A percentile compares a stretch with the other conserved stretches of the same genome.
Conservation (phyloP, 2,329 filamentous ascomycete species). For the Talaromyces sp. region DNA sequence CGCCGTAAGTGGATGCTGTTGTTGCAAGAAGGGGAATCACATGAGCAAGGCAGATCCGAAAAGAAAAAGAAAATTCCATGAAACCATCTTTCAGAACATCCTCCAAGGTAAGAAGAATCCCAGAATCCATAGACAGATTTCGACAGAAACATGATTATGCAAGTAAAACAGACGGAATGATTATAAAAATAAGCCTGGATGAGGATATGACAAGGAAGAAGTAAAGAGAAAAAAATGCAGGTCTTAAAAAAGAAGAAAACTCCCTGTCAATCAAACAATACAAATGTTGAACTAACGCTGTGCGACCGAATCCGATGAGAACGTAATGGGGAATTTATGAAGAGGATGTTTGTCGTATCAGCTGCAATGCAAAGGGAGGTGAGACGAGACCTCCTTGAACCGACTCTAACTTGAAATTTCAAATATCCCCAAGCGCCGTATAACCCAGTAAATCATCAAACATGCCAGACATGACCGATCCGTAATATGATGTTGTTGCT, state of each 20-base stretch:
- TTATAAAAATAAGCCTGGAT: conserved; percentile 1
- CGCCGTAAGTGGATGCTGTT: conserved; percentile 27
- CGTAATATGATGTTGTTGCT: conserved; percentile 18
- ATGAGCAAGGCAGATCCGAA: conserved; percentile 20
- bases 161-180: conserved; percentile 5
- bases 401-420: conserved; percentile 39
- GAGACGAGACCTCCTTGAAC: conserved; percentile 39
- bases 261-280: conserved; percentile 16
- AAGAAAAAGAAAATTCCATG: conserved; percentile 18
- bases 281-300: conserved; percentile 25
- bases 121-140: conserved; percentile 16
- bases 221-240: conserved; percentile 12
- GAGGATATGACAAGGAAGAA: conserved; percentile 11
- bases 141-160: conserved; percentile 16
- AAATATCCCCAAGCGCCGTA: conserved; percentile 39
- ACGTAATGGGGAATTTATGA: conserved; percentile 23
- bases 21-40: conserved; percentile 26
- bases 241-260: conserved; percentile 10
- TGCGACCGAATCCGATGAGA: conserved; percentile 20
- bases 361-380: conserved; percentile 27
- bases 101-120: conserved; percentile 17
- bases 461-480: conserved; percentile 40
- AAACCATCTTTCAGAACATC: conserved; percentile 17
- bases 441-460: conserved; percentile 41
- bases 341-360: conserved; percentile 15